Evolutionary conservation across 208 protist species (phyloP).

Genomic region (Acanthamoeba culbertsoni): DNA sequence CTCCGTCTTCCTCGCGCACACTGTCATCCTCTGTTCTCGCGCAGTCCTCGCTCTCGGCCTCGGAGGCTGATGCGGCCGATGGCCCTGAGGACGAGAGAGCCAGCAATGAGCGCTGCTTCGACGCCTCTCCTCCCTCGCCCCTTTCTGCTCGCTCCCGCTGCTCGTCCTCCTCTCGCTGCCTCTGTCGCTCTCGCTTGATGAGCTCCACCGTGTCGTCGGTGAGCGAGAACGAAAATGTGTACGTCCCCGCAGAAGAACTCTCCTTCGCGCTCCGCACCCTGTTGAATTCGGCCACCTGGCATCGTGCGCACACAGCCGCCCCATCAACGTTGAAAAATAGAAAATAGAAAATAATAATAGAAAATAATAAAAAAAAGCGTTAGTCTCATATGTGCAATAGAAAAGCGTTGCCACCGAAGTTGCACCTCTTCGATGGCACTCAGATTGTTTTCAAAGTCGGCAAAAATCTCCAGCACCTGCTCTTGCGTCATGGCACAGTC

Average conservation of each 20-base stretch:
- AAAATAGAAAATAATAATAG: too few relatives aligned
- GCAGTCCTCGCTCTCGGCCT: not conserved
- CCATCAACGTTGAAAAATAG: not conserved
- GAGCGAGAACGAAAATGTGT: conserved; percentile 50
- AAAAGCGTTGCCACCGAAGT: not conserved
- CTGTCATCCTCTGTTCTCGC: not conserved
- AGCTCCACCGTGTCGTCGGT: conserved; percentile 34
- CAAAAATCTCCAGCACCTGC: conserved; percentile 17
- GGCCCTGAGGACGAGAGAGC: conserved; percentile 7
- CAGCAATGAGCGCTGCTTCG: not conserved
- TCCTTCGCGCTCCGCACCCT: not conserved
- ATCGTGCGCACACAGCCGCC: not conserved
- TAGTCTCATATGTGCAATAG: not conserved
- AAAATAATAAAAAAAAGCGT: too few relatives aligned
- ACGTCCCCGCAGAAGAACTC: not conserved
- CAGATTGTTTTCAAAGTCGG: not conserved
- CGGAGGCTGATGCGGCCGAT: not conserved
- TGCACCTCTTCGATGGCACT: not conserved
- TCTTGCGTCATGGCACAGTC: conserved; percentile 49
- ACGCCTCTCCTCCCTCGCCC: not conserved
- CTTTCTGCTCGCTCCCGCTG: not conserved
- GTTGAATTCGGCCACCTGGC: conserved; percentile 34
- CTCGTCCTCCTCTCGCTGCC: not conserved
- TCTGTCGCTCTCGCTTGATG: conserved; percentile 15
- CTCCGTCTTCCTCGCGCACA: not conserved